Conservation (phyloP, 148 eudicot genomes). For the Rhododendron kiyosumense region DNA sequence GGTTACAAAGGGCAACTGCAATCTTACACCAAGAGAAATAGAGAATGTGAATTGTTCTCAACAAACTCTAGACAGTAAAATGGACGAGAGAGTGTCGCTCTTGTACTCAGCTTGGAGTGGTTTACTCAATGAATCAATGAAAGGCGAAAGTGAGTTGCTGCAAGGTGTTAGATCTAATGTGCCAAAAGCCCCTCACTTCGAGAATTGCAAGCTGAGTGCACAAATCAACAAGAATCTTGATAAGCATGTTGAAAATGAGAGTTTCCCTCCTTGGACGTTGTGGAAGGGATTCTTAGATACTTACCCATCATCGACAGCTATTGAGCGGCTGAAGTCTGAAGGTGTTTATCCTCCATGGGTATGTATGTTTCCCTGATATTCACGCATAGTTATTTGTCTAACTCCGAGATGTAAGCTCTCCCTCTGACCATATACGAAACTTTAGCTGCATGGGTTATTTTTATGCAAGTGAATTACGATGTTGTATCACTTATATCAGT, state of each 20-base stretch:
- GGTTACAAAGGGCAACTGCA: slow-evolving; percentile 30
- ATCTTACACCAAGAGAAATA: slow-evolving; percentile 13
- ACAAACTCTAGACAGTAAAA: slow-evolving; percentile 2
- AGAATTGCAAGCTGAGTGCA: slow-evolving; percentile 51
- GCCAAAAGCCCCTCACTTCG: slow-evolving; percentile 82
- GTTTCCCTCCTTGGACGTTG: slow-evolving; percentile 78
- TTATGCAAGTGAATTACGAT: too few relatives aligned
- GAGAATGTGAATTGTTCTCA: slow-evolving; percentile 19
- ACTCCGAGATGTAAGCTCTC: too few relatives aligned
- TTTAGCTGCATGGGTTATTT: too few relatives aligned
- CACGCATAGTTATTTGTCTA: too few relatives aligned
- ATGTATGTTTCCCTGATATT: not conserved
- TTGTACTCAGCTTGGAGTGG: slow-evolving; percentile 63
- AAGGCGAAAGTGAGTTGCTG: slow-evolving; percentile 9
- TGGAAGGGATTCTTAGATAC: slow-evolving; percentile 76
- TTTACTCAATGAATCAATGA: slow-evolving; percentile 28
- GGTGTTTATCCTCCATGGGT: slow-evolving; percentile 92
- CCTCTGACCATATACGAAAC: too few relatives aligned
- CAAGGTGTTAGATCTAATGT: slow-evolving; percentile 19
- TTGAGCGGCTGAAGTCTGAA: slow-evolving; percentile 43
- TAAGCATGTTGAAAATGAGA: slow-evolving; percentile 37
- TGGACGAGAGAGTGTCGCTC: slow-evolving; percentile 33
- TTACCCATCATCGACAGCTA: slow-evolving; percentile 24
- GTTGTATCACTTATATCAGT: too few relatives aligned
- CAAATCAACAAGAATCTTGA: slow-evolving; percentile 51